phyloP scores from a whole-genome alignment of 345 rosid species.

The Populus deltoides region DNA sequence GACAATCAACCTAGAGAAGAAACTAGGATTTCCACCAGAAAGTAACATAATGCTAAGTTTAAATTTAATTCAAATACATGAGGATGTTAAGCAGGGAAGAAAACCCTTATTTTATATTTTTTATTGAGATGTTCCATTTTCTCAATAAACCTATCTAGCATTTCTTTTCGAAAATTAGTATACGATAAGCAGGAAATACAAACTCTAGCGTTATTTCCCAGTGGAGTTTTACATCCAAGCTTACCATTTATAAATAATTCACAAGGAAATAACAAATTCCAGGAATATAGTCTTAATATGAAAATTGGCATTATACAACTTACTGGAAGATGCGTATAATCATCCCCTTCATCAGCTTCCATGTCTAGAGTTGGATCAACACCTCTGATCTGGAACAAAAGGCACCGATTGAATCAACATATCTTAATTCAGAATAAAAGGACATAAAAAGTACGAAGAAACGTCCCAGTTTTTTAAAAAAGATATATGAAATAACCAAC shows the following conservation, averaged over 20 bases:
- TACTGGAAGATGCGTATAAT: slow-evolving; percentile 90
- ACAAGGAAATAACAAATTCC: neutral
- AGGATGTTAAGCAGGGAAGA: neutral
- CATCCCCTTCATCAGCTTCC: slow-evolving; percentile 96
- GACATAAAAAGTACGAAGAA: slow-evolving; percentile 8
- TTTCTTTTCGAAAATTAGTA: neutral
- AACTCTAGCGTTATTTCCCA: neutral
- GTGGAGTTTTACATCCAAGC: neutral
- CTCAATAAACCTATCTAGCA: neutral
- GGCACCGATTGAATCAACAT: neutral
- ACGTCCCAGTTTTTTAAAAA: neutral
- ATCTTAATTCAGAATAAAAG: slow-evolving; percentile 8
- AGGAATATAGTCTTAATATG: neutral
- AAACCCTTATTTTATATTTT: neutral
- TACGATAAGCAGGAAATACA: neutral
- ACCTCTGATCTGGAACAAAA: slow-evolving; percentile 58
- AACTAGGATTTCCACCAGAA: neutral
- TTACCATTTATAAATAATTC: neutral
- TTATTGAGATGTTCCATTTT: neutral
- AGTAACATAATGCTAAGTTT: neutral
- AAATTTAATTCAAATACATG: neutral
- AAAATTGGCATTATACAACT: slow-evolving; percentile 19
- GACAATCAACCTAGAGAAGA: neutral
- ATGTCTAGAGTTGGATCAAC: slow-evolving; percentile 95
- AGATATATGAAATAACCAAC: slow-evolving; percentile 3